phyloP scores from a whole-genome alignment of 768 basidiomycete genomes.

The Suillus paluster region DNA sequence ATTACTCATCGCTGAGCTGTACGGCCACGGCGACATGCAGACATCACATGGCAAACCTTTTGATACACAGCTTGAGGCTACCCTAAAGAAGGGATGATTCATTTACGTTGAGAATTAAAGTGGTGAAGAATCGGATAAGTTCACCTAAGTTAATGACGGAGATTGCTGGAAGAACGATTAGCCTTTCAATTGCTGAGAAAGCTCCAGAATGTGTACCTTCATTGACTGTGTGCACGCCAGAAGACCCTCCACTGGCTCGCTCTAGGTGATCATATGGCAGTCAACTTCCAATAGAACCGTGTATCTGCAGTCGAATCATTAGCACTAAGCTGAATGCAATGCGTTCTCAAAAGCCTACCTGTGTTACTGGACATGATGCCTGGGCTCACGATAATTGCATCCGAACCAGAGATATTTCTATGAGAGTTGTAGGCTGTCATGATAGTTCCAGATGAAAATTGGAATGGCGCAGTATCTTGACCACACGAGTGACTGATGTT shows the following conservation, averaged over 20 bases:
- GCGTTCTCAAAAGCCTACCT: conserved; percentile 20
- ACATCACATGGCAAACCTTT: neutral
- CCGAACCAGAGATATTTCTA: conserved; percentile 40
- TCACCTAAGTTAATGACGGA: conserved; percentile 58
- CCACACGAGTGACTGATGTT: conserved; percentile 61
- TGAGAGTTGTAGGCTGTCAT: conserved; percentile 62
- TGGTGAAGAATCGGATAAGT: conserved; percentile 67
- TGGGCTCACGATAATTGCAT: conserved; percentile 46
- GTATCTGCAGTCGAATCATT: conserved; percentile 39
- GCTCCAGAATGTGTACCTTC: conserved; percentile 53
- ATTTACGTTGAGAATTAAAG: conserved; percentile 70
- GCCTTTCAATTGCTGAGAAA: neutral
- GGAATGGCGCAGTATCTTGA: conserved; percentile 41
- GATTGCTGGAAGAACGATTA: conserved; percentile 43
- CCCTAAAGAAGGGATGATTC: conserved; percentile 42
- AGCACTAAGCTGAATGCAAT: neutral
- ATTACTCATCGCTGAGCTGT: neutral
- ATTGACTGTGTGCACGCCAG: conserved; percentile 70
- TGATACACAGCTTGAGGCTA: neutral
- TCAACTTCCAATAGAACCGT: conserved; percentile 48
- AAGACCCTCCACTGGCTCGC: conserved; percentile 30
- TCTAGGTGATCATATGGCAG: conserved; percentile 50
- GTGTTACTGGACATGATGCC: conserved; percentile 66
- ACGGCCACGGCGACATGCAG: neutral
- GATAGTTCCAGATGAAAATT: conserved; percentile 65